These are phyloP conservation scores for Hygrophorus russula DNA, from an alignment of 768 basidiomycete species.

Conservation along the genomic window DNA sequence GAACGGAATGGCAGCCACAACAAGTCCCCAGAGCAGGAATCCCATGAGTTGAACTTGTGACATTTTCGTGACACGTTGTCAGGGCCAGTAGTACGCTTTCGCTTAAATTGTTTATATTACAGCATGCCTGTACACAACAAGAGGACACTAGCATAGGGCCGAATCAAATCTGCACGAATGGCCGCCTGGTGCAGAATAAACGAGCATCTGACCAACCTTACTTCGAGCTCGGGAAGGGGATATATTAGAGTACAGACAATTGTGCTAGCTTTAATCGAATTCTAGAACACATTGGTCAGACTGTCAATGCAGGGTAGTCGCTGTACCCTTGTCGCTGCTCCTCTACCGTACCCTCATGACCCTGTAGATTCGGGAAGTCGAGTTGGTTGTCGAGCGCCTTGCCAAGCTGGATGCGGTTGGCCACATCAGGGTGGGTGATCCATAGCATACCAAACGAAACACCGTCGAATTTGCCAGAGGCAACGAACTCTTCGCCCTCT, in stretches of 20 bases:
- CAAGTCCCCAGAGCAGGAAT: background rate
- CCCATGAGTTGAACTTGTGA: background rate
- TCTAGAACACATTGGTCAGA: no score
- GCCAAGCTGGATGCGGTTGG: constrained; percentile 13
- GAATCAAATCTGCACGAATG: no score
- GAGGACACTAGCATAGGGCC: no score
- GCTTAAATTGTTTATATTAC: no score
- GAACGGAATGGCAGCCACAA: constrained; percentile 6
- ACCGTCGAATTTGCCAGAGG: background rate
- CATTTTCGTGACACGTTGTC: no score
- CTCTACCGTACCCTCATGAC: constrained; percentile 3
- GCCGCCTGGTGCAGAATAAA: no score
- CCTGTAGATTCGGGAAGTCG: constrained; percentile 9
- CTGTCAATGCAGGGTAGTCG: constrained; percentile 8
- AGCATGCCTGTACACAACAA: no score
- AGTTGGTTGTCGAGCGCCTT: constrained; percentile 11
- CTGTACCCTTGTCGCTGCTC: constrained; percentile 7
- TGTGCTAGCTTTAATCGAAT: no score
- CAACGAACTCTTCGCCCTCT: no score
- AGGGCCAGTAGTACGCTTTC: no score
- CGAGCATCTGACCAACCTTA: no score
- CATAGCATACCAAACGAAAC: constrained; percentile 11
- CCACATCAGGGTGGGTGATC: constrained; percentile 18
- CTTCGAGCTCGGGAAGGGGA: background rate
- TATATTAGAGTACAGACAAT: no score